phyloP scores from a whole-genome alignment of 2,329 filamentous ascomycete genomes.

The Aspergillus sp. region DNA sequence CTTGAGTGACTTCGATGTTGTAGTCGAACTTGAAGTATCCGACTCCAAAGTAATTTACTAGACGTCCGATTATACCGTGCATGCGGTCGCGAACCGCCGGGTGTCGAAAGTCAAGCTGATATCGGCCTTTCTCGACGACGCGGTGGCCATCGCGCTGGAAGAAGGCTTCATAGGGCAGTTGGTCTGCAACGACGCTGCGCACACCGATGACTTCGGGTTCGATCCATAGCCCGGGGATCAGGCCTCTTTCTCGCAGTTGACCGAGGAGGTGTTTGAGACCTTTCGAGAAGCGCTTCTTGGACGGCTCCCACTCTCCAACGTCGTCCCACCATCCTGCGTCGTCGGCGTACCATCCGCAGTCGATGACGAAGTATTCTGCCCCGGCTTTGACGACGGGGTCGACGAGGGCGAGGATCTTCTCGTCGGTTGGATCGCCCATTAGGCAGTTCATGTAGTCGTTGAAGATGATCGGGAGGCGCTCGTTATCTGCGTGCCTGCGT shows the following conservation, averaged over 20 bases:
- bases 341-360: constrained; percentile 40
- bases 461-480: constrained; percentile 33
- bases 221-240: constrained; percentile 35
- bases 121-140: constrained; percentile 33
- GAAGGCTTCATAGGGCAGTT: constrained; percentile 33
- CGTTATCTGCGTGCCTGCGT: constrained; percentile 30
- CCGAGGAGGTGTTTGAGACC: constrained; percentile 29
- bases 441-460: constrained; percentile 45
- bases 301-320: constrained; percentile 38
- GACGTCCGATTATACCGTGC: constrained; percentile 23
- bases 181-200: constrained; percentile 23
- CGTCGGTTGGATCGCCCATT: constrained; percentile 38
- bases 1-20: constrained; percentile 37
- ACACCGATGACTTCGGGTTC: constrained; percentile 40
- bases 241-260: constrained; percentile 24
- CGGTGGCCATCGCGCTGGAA: constrained; percentile 33
- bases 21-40: constrained; percentile 42
- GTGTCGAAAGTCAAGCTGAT: constrained; percentile 37
- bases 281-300: constrained; percentile 30
- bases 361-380: constrained; percentile 40
- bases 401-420: constrained; percentile 34
- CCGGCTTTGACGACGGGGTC: constrained; percentile 27
- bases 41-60: constrained; percentile 27
- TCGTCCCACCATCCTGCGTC: constrained; percentile 38
- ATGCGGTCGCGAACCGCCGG: constrained; percentile 23